Conservation (phyloP, 257 asterid species). For the Fraxinus anomala region DNA sequence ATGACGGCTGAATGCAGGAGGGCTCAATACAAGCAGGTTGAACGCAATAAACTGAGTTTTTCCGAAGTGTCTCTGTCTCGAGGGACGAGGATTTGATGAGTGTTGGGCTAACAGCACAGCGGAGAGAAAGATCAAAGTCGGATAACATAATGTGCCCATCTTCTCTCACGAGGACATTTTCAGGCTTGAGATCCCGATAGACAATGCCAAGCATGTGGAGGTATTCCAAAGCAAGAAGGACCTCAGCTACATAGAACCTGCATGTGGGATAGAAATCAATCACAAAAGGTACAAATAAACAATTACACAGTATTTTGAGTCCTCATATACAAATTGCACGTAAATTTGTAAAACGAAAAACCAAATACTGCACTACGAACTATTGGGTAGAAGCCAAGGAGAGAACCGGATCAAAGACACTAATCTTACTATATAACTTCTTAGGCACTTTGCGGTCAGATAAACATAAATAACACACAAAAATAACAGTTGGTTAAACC, state of each 20-base stretch:
- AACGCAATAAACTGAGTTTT: slow-evolving; percentile 45
- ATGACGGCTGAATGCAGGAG: slow-evolving; percentile 56
- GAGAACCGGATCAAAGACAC: background rate
- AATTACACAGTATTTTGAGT: background rate
- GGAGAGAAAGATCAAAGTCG: slow-evolving; percentile 69
- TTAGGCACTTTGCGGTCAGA: background rate
- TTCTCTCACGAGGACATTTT: slow-evolving; percentile 67
- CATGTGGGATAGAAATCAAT: slow-evolving; percentile 14
- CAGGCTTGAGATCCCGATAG: slow-evolving; percentile 72
- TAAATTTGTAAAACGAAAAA: background rate
- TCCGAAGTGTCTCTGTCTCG: slow-evolving; percentile 40
- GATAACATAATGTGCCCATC: slow-evolving; percentile 77
- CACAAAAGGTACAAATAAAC: background rate
- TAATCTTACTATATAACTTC: background rate
- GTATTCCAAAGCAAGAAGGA: slow-evolving; percentile 67
- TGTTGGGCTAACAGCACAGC: slow-evolving; percentile 75
- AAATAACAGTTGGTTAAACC: background rate
- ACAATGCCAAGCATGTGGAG: slow-evolving; percentile 78
- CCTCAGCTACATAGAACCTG: slow-evolving; percentile 75
- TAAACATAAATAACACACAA: background rate
- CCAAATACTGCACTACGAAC: background rate
- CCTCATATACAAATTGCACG: background rate
- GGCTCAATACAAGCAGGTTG: slow-evolving; percentile 64
- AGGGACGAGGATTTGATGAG: slow-evolving; percentile 55
- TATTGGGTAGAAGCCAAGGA: background rate